A percentile compares a stretch with the other conserved stretches of the same genome.
Conservation (phyloP, 768 basidiomycete species). For the Paxillus involutus region DNA sequence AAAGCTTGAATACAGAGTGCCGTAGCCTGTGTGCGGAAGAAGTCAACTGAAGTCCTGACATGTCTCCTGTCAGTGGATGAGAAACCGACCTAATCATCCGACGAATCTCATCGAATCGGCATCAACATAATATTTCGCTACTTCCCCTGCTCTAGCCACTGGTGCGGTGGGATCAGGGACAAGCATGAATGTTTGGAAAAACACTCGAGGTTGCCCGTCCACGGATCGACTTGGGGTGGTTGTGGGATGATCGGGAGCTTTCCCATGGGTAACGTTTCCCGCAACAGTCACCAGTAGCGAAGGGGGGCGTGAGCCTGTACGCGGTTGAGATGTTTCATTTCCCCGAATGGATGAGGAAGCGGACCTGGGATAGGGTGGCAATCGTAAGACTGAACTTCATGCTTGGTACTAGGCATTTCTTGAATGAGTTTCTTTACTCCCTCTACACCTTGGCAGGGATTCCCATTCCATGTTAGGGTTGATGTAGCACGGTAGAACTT, state of each 20-base stretch:
- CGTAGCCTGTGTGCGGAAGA: neutral
- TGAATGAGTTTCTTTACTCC: constrained; percentile 65
- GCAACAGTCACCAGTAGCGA: constrained; percentile 79
- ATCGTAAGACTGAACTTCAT: constrained; percentile 86
- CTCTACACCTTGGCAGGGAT: constrained; percentile 69
- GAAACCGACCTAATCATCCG: constrained; percentile 42
- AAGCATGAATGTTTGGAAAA: constrained; percentile 86
- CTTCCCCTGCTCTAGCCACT: constrained; percentile 64
- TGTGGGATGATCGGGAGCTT: constrained; percentile 56
- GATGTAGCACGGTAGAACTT: constrained; percentile 80
- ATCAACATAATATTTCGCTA: constrained; percentile 80
- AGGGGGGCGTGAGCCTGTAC: constrained; percentile 73
- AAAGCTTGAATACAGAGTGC: neutral
- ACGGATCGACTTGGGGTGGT: constrained; percentile 48
- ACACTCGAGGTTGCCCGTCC: constrained; percentile 81
- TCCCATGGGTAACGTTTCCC: constrained; percentile 74
- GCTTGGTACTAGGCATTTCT: constrained; percentile 77
- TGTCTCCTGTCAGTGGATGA: neutral
- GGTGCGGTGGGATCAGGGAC: constrained; percentile 71
- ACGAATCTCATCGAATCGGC: constrained; percentile 83
- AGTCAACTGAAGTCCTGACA: neutral
- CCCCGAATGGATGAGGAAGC: constrained; percentile 10
- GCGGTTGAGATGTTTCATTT: constrained; percentile 10
- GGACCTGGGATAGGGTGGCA: constrained; percentile 87
- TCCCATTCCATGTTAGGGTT: constrained; percentile 84